phyloP scores from a whole-genome alignment of 345 rosid genomes.

The Pistacia atlantica region DNA sequence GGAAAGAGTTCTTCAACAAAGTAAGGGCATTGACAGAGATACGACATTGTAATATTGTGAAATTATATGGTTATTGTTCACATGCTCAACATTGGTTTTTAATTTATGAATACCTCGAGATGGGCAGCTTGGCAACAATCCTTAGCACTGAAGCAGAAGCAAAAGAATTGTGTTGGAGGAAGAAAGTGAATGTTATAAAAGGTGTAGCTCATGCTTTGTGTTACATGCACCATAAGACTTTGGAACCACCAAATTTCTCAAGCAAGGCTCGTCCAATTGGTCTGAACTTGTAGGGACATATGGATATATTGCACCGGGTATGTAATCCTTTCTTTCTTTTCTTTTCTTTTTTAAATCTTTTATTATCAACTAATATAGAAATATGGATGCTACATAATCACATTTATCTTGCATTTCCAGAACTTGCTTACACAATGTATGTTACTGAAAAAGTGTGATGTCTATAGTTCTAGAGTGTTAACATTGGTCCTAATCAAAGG shows the following conservation, averaged over 20 bases:
- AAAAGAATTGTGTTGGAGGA: slow-evolving; percentile 23
- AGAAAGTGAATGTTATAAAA: slow-evolving; percentile 19
- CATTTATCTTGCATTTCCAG: background rate
- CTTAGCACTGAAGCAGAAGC: slow-evolving; percentile 14
- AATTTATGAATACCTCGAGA: slow-evolving; percentile 33
- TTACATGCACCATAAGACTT: slow-evolving; percentile 32
- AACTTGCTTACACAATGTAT: background rate
- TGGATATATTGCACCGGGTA: background rate
- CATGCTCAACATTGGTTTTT: slow-evolving; percentile 22
- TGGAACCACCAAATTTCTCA: background rate
- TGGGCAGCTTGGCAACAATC: slow-evolving; percentile 25
- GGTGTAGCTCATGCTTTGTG: slow-evolving; percentile 28
- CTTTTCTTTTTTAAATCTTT: background rate
- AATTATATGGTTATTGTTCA: slow-evolving; percentile 35
- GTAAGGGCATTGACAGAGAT: slow-evolving; percentile 1
- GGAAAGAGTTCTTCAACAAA: no score
- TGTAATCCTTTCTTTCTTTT: background rate
- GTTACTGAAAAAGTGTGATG: background rate
- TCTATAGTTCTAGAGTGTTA: background rate
- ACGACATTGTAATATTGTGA: slow-evolving; percentile 33
- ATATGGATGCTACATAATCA: background rate
- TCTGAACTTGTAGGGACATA: background rate
- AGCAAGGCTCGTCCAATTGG: no score
- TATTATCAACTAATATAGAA: no score
- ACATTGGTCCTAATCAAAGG: background rate